phyloP scores from a whole-genome alignment of 495 filamentous ascomycete species.

The Cercophora sp. region DNA sequence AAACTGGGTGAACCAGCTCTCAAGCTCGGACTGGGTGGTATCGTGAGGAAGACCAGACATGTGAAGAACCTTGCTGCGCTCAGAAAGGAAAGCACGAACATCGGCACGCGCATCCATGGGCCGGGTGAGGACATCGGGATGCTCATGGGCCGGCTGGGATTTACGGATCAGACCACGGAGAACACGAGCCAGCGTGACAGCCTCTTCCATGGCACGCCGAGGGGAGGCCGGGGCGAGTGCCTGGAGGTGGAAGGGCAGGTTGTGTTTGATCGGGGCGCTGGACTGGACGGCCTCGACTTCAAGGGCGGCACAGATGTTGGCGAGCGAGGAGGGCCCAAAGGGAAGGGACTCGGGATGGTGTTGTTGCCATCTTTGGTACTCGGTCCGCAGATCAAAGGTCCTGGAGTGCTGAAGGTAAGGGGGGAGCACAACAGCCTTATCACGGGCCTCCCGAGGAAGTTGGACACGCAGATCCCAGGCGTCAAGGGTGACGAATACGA shows the following conservation, averaged over 20 bases:
- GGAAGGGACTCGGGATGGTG: constrained; percentile 96
- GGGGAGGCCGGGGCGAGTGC: constrained; percentile 95
- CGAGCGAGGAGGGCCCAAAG: constrained; percentile 88
- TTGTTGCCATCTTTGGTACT: constrained; percentile 97
- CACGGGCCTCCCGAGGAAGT: constrained; percentile 91
- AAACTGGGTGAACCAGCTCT: constrained; percentile 99
- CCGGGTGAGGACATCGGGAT: constrained; percentile 86
- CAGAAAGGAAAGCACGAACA: constrained; percentile 90
- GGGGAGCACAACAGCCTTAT: constrained; percentile 96
- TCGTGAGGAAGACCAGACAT: constrained; percentile 96
- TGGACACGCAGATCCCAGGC: constrained; percentile 98
- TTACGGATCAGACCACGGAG: constrained; percentile 89
- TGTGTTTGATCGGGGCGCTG: constrained; percentile 97
- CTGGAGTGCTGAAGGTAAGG: constrained; percentile 95
- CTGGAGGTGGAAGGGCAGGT: constrained; percentile 95
- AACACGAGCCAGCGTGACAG: constrained; percentile 87
- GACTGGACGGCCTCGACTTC: constrained; percentile 96
- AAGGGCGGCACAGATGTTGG: constrained; percentile 95
- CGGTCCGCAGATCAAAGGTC: constrained; percentile 91
- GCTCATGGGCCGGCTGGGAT: constrained; percentile 88
- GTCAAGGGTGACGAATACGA: constrained; percentile 96
- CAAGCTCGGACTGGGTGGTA: constrained; percentile 94
- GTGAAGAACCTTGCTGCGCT: constrained; percentile 95
- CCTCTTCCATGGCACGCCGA: constrained; percentile 94
- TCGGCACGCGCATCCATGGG: constrained; percentile 97